A percentile compares a stretch with the other conserved stretches of the same genome.
These are phyloP conservation scores for Aaosphaeria arxii DNA, from an alignment of 2,329 filamentous ascomycete species.

Conservation along the genomic window DNA sequence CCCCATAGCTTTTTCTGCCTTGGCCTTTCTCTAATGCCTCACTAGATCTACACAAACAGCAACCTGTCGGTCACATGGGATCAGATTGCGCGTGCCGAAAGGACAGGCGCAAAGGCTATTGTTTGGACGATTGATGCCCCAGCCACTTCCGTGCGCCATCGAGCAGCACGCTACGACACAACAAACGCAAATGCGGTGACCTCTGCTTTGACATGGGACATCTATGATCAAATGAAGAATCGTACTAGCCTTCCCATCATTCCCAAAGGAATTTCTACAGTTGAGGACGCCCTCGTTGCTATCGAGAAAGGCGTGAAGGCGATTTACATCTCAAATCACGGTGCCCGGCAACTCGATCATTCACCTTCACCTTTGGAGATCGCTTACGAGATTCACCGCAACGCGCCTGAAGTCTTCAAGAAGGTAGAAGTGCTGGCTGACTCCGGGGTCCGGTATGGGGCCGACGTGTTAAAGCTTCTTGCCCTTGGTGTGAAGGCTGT, in stretches of 20 bases:
- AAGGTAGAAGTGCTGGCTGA: conserved; percentile 41
- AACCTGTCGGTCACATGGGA: conserved; percentile 20
- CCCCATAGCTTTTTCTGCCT: neutral
- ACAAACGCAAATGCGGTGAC: conserved; percentile 12
- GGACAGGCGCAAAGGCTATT: conserved; percentile 38
- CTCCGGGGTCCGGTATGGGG: conserved; percentile 40
- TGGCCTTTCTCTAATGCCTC: neutral
- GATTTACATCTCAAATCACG: conserved; percentile 43
- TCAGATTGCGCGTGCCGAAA: conserved; percentile 31
- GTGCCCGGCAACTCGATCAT: conserved; percentile 41
- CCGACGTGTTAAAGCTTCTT: conserved; percentile 26
- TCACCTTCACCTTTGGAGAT: conserved; percentile 69
- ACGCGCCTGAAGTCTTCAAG: conserved; percentile 38
- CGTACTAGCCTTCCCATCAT: conserved; percentile 29
- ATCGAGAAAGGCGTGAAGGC: conserved; percentile 36
- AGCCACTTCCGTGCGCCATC: conserved; percentile 36
- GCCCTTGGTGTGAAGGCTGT: conserved; percentile 37
- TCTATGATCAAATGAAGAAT: conserved; percentile 14
- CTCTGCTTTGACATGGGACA: conserved; percentile 1
- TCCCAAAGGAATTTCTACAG: conserved; percentile 31
- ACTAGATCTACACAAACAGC: conserved; percentile 22
- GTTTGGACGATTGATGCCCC: conserved; percentile 42
- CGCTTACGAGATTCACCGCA: conserved; percentile 70
- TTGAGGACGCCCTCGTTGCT: conserved; percentile 29
- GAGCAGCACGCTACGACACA: conserved; percentile 30